A percentile compares a stretch with the other conserved stretches of the same genome.
These are phyloP conservation scores for Paracoccidioides lutzii DNA, from an alignment of 2,329 filamentous ascomycete genomes.

Conservation along the genomic window DNA sequence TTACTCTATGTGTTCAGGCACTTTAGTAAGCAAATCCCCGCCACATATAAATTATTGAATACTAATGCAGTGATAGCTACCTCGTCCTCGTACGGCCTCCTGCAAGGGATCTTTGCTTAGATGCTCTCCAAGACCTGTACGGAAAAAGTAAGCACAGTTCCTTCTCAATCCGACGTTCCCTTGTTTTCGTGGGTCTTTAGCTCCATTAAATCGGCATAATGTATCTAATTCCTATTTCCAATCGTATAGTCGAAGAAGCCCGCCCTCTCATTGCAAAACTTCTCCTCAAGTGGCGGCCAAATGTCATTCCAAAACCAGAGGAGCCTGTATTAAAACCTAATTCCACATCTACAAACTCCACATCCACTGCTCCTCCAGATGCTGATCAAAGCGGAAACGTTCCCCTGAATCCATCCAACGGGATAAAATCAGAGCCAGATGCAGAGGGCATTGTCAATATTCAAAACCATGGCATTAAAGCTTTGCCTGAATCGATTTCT, in stretches of 20 bases:
- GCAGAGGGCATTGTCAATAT: neutral
- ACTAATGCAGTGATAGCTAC: constrained; percentile 28
- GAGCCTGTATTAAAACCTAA: neutral
- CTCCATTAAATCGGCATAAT: no score
- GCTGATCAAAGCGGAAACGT: neutral
- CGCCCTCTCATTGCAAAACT: constrained; percentile 40
- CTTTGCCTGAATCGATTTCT: neutral
- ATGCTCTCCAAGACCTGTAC: constrained; percentile 48
- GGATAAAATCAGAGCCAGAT: neutral
- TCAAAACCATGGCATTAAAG: neutral
- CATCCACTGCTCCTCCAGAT: neutral
- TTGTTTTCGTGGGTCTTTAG: neutral
- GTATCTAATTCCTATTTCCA: constrained; percentile 4
- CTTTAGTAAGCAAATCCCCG: constrained; percentile 37
- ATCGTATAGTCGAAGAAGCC: constrained; percentile 31
- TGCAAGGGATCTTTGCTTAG: constrained; percentile 43
- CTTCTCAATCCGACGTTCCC: neutral
- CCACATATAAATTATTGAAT: neutral
- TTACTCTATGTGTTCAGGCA: constrained; percentile 45
- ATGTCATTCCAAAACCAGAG: constrained; percentile 15
- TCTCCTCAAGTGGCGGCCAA: constrained; percentile 43
- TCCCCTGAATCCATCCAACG: neutral
- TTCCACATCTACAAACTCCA: neutral
- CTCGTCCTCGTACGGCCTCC: constrained; percentile 48
- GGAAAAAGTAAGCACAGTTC: constrained; percentile 34